Conservation (phyloP, 805 yeast genomes). For the Pichia scutulata region DNA sequence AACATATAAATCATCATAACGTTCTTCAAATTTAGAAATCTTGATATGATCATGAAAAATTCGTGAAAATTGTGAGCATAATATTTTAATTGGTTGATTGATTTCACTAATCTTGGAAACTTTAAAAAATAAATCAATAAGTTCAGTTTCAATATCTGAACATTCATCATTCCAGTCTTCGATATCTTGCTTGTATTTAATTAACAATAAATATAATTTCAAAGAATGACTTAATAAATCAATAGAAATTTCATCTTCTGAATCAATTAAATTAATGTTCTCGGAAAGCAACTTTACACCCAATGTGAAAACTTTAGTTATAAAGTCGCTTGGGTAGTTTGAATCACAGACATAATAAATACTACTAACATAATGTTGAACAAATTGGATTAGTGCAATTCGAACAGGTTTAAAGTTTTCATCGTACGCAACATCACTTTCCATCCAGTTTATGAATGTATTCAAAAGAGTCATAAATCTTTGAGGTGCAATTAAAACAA, state of each 20-base stretch:
- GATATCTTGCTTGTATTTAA: constrained; percentile 21
- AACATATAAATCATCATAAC: constrained; percentile 30
- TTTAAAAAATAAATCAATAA: constrained; percentile 35
- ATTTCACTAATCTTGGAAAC: constrained; percentile 6
- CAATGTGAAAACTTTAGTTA: constrained; percentile 29
- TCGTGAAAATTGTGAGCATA: constrained; percentile 28
- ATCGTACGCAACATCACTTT: constrained; percentile 55
- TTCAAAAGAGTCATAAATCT: constrained; percentile 56
- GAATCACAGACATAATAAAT: constrained; percentile 24
- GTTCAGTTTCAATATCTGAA: constrained; percentile 32
- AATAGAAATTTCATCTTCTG: constrained; percentile 16
- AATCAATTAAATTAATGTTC: constrained; percentile 33
- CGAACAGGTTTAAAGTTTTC: constrained; percentile 44
- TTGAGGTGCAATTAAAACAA: constrained; percentile 50
- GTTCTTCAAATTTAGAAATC: constrained; percentile 24
- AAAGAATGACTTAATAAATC: constrained; percentile 43
- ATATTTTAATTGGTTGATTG: constrained; percentile 29
- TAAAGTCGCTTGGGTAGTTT: constrained; percentile 23
- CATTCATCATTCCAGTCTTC: constrained; percentile 30
- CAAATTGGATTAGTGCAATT: constrained; percentile 42
- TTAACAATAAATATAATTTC: constrained; percentile 32
- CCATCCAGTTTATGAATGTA: constrained; percentile 50
- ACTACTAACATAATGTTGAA: constrained; percentile 23
- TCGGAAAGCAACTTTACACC: constrained; percentile 35
- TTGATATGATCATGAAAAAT: constrained; percentile 22